Percentiles rank a stretch among this genome's conserved stretches.
Evolutionary conservation across 225 moss, liverwort and hornwort genomes (phyloP).

Genomic region (Pseudisothecium myosuroides): DNA sequence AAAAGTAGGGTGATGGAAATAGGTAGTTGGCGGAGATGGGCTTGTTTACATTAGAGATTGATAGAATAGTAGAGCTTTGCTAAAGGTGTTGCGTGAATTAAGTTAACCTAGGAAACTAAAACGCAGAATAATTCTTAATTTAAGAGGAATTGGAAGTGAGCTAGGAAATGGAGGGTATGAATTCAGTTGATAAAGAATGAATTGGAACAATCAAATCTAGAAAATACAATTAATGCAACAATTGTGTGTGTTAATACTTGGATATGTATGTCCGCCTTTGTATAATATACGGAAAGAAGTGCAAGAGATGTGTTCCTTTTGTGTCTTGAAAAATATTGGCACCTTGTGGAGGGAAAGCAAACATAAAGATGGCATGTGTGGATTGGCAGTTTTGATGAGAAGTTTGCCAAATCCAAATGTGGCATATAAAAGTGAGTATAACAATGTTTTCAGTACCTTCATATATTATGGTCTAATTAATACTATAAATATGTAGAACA

Average conservation of each 20-base stretch:
- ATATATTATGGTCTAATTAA: not conserved
- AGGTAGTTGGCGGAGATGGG: no score
- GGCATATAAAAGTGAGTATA: not conserved
- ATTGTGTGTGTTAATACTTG: not conserved
- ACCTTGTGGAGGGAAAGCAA: accelerated
- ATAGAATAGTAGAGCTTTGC: no score
- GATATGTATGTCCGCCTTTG: not conserved
- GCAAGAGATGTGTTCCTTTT: accelerated
- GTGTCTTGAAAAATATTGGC: not conserved
- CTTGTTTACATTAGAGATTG: no score
- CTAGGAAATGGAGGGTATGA: not conserved
- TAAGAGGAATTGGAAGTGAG: not conserved
- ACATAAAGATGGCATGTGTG: accelerated
- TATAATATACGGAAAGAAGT: not conserved
- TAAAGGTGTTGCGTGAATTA: no score
- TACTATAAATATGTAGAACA: not conserved
- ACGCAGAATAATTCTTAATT: no score
- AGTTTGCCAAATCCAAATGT: accelerated
- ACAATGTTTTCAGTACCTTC: not conserved
- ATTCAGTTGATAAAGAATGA: not conserved
- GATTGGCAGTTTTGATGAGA: not conserved
- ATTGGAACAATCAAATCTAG: accelerated
- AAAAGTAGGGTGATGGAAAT: no score
- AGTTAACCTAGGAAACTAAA: not conserved
- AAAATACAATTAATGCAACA: not conserved